A percentile compares a stretch with the other conserved stretches of the same genome.
Conservation (phyloP, 352 stramenopile species). For the Nothophytophthora sp. region DNA sequence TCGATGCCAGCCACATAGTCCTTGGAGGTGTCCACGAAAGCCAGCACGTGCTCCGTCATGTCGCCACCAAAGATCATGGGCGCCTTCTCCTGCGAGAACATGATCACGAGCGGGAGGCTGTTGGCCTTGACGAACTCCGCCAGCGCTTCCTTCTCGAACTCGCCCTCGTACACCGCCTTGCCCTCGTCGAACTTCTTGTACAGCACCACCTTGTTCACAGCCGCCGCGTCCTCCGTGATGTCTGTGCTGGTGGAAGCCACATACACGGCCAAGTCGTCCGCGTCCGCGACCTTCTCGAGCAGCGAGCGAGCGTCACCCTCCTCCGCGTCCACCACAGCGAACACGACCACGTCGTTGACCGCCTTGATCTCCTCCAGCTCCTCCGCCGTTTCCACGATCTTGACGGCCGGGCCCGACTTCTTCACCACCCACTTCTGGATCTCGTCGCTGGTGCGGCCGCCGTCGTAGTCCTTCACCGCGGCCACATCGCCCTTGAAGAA, state of each 20-base stretch:
- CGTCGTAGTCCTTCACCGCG: conserved; percentile 86
- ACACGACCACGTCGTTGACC: conserved; percentile 85
- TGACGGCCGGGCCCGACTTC: conserved; percentile 90
- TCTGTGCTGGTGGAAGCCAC: conserved; percentile 73
- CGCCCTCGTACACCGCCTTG: conserved; percentile 77
- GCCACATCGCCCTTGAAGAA: conserved; percentile 91
- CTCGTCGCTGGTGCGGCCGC: conserved; percentile 81
- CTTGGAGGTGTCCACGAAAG: conserved; percentile 79
- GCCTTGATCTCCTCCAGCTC: conserved; percentile 83
- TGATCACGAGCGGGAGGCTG: conserved; percentile 89
- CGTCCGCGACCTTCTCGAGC: conserved; percentile 75
- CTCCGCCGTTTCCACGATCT: conserved; percentile 70
- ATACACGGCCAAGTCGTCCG: conserved; percentile 78
- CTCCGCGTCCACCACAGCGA: conserved; percentile 79
- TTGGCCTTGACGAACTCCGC: conserved; percentile 76
- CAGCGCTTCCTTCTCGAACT: conserved; percentile 67
- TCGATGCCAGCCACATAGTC: conserved; percentile 67
- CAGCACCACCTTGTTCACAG: conserved; percentile 71
- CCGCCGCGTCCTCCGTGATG: conserved; percentile 52
- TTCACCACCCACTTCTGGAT: conserved; percentile 92
- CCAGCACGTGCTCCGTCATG: conserved; percentile 86
- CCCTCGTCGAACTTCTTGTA: conserved; percentile 90
- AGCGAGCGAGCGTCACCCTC: conserved; percentile 69
- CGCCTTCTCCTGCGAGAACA: conserved; percentile 90
- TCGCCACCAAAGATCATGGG: conserved; percentile 90